Percentiles rank a stretch among this genome's conserved stretches.
phyloP scores from a whole-genome alignment of 2,329 filamentous ascomycete genomes.

The Fusarium armeniacum region DNA sequence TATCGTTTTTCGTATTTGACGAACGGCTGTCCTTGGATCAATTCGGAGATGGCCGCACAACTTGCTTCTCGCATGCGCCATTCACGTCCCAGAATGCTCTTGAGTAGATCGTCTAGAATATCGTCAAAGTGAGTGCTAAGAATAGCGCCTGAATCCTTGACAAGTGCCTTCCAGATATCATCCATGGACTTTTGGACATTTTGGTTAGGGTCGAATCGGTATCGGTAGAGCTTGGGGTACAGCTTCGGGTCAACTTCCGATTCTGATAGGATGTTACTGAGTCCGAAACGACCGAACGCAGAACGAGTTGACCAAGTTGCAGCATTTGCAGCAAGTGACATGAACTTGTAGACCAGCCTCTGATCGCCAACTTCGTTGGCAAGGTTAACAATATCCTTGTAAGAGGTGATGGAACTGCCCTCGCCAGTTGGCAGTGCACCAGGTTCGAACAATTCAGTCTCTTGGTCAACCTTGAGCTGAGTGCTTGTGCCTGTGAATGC shows the following conservation, averaged over 20 bases:
- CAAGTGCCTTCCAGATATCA: constrained; percentile 96
- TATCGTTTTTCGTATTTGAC: constrained; percentile 87
- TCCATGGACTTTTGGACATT: constrained; percentile 97
- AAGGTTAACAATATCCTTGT: constrained; percentile 95
- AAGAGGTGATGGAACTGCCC: constrained; percentile 90
- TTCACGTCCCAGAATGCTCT: constrained; percentile 88
- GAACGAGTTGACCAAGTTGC: constrained; percentile 98
- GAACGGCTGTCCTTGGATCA: constrained; percentile 84
- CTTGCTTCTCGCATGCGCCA: constrained; percentile 95
- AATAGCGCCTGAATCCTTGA: constrained; percentile 84
- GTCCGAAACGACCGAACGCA: constrained; percentile 92
- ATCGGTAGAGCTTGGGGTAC: constrained; percentile 94
- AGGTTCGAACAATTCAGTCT: constrained; percentile 94
- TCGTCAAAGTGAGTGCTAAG: constrained; percentile 87
- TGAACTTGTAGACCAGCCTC: constrained; percentile 97
- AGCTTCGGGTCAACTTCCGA: constrained; percentile 91
- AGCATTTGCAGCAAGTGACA: constrained; percentile 96
- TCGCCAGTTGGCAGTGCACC: constrained; percentile 92
- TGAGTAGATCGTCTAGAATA: constrained; percentile 89
- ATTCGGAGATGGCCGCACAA: constrained; percentile 88
- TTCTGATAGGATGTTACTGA: constrained; percentile 92
- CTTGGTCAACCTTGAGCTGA: constrained; percentile 84
- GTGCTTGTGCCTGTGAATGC: constrained; percentile 86
- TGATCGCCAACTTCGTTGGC: constrained; percentile 98
- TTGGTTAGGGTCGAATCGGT: constrained; percentile 93